A percentile compares a stretch with the other conserved stretches of the same genome.
phyloP scores from a whole-genome alignment of 805 yeast species.

The Debaryomyces maramus region DNA sequence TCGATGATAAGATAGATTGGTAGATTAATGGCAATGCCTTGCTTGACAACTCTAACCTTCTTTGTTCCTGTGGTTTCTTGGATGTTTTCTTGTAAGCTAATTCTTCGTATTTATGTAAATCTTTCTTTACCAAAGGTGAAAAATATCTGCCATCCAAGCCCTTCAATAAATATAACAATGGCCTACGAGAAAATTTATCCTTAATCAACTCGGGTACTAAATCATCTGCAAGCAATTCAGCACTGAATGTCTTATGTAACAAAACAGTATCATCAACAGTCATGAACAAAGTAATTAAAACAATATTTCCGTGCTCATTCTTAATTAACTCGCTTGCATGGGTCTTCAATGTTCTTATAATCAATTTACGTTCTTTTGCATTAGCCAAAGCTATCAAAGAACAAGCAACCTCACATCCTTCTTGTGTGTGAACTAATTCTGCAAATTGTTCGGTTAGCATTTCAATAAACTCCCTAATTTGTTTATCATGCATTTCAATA shows the following conservation, averaged over 20 bases:
- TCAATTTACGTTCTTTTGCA: slow-evolving; percentile 87
- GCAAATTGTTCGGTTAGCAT: slow-evolving; percentile 85
- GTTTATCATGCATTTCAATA: slow-evolving; percentile 45
- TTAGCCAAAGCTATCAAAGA: slow-evolving; percentile 74
- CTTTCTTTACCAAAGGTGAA: slow-evolving; percentile 63
- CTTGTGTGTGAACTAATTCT: slow-evolving; percentile 92
- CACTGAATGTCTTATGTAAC: slow-evolving; percentile 67
- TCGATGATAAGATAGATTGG: slow-evolving; percentile 43
- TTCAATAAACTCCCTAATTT: slow-evolving; percentile 79
- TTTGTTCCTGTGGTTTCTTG: slow-evolving; percentile 77
- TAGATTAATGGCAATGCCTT: slow-evolving; percentile 68
- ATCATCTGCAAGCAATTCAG: slow-evolving; percentile 52
- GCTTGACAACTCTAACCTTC: slow-evolving; percentile 68
- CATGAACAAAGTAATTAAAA: slow-evolving; percentile 73
- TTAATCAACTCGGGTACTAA: slow-evolving; percentile 54
- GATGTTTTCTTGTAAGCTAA: slow-evolving; percentile 63
- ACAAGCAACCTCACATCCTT: slow-evolving; percentile 91
- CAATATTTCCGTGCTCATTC: slow-evolving; percentile 85
- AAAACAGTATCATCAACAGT: slow-evolving; percentile 93
- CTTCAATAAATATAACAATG: slow-evolving; percentile 74
- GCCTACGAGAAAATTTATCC: slow-evolving; percentile 84
- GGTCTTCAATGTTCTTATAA: slow-evolving; percentile 69
- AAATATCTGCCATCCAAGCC: slow-evolving; percentile 84
- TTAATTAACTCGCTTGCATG: slow-evolving; percentile 76
- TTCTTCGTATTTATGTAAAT: slow-evolving; percentile 59